Base-by-base conservation (phyloP, 2,329 filamentous ascomycete species). In the Exophiala viscosa region DNA sequence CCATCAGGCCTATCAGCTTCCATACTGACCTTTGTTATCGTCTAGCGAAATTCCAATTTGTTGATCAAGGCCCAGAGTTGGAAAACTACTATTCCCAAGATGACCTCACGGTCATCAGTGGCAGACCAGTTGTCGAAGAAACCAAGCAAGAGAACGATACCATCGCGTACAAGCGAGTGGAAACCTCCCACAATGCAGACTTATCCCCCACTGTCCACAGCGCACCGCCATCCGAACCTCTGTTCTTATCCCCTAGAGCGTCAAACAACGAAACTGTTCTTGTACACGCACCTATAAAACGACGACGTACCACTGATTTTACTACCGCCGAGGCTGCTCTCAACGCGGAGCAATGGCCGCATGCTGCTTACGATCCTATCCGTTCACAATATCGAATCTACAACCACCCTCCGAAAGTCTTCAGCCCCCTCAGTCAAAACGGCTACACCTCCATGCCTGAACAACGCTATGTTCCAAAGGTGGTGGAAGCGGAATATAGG, bases 71-170 rank as follows among this genome's bases (percentile, higher is more conserved):
- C 9, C 59, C 59, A 4, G 60, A 63, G 38, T 45, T 63, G 32
- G 59, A 63, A 48, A 61, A 63, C 40, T 60, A 60, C 48, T 63
- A 63, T 47, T 54, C 60, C 18, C 54, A 55, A 48, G 59, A 61
- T 41, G 55, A 60, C 10, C 13, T 52, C 35, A 44, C 48, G 36
- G 38, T 52, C 39, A 40, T 15, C 35, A 48, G 31, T n/a, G 45
- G 48, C 42, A 60, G 45, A 33, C 38, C 53, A 23, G 34, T 48
- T 20, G 33, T 39, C 39, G 52, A 53, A 18, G 50, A 54, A 18
- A 44, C 43, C 15, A 53, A 36, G 39, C 55, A 48, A 17, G 41
- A 51, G 31, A 54, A 55, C 35, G 44, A 32, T 3, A 18, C 54
- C 14, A 14, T 45, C 10, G 48, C 32, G 8, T 20, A 23, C 28